phyloP scores from a whole-genome alignment of 768 basidiomycete genomes.

The Pleurotus sapidus region DNA sequence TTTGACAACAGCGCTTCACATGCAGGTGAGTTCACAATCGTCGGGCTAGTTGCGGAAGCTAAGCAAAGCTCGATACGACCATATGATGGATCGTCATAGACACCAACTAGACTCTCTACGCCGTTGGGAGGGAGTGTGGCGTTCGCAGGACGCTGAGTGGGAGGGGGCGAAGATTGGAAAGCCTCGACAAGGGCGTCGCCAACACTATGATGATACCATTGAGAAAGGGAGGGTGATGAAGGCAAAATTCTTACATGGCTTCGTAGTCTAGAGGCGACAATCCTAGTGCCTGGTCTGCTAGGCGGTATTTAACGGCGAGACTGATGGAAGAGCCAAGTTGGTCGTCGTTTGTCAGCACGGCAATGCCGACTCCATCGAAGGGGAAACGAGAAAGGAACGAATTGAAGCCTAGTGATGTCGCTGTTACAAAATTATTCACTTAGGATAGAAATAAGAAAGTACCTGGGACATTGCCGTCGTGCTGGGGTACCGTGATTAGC shows the following conservation, averaged over 20 bases:
- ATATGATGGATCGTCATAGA: conserved; percentile 20
- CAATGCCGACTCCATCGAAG: conserved; percentile 17
- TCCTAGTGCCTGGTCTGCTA: conserved; percentile 18
- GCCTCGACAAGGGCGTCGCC: no score
- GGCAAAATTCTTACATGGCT: background rate
- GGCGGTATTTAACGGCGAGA: conserved; percentile 16
- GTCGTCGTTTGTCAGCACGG: conserved; percentile 19
- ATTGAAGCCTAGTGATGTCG: conserved; percentile 13
- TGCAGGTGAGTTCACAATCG: background rate
- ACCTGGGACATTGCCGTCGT: conserved; percentile 14
- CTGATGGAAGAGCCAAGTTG: conserved; percentile 9
- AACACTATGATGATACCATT: no score
- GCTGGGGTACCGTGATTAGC: background rate
- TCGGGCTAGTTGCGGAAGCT: conserved; percentile 1
- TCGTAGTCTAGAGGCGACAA: conserved; percentile 18
- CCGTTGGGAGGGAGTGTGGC: conserved; percentile 10
- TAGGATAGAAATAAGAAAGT: background rate
- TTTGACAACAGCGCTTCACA: conserved; percentile 9
- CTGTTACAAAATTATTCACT: no score
- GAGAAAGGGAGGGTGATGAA: no score
- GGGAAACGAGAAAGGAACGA: conserved; percentile 15
- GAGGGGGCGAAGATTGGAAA: conserved; percentile 1
- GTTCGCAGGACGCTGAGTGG: conserved; percentile 14
- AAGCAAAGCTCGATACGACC: conserved; percentile 21
- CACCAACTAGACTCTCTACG: conserved; percentile 17